A percentile compares a stretch with the other conserved stretches of the same genome.
phyloP scores from a whole-genome alignment of 2,329 filamentous ascomycete species.

The Aureobasidium uvarum region DNA sequence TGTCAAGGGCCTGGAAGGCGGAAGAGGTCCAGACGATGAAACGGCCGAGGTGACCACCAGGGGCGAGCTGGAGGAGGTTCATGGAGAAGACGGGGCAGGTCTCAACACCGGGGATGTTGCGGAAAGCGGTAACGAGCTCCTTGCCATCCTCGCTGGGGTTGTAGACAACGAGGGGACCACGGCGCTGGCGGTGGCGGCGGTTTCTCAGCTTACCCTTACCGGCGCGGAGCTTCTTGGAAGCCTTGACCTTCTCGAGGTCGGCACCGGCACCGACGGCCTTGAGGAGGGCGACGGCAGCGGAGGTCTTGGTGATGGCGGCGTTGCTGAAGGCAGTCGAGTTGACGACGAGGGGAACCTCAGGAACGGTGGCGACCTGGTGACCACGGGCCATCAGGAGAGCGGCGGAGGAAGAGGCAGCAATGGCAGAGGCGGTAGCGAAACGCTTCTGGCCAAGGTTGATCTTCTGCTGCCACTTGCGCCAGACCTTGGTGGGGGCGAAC shows the following conservation, averaged over 20 bases:
- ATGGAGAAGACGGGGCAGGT: conserved; percentile 88
- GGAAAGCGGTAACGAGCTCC: conserved; percentile 90
- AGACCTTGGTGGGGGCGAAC: conserved; percentile 99
- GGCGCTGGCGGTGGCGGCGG: conserved; percentile 95
- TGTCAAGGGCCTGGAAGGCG: conserved; percentile 94
- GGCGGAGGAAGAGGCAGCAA: conserved; percentile 93
- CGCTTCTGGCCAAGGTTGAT: conserved; percentile 99
- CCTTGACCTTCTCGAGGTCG: conserved; percentile 94
- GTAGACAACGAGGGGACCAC: conserved; percentile 97
- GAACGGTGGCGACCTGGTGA: conserved; percentile 87
- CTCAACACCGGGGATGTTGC: conserved; percentile 99
- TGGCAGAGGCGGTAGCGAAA: conserved; percentile 95
- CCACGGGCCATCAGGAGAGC: conserved; percentile 95
- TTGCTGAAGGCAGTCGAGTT: conserved; percentile 85
- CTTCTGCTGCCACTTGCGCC: conserved; percentile 99
- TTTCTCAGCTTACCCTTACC: conserved; percentile 99
- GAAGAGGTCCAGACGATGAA: conserved; percentile 99
- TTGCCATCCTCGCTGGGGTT: conserved; percentile 93
- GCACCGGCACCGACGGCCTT: conserved; percentile 85
- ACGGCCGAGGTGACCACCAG: conserved; percentile 96
- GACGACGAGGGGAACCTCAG: conserved; percentile 96
- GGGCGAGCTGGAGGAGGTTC: conserved; percentile 98
- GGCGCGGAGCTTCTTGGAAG: conserved; percentile 93
- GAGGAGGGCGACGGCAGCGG: conserved; percentile 80
- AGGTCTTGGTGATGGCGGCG: conserved; percentile 80